phyloP scores from a whole-genome alignment of 148 eudicot species.

The Mesembryanthemum crystallinum region DNA sequence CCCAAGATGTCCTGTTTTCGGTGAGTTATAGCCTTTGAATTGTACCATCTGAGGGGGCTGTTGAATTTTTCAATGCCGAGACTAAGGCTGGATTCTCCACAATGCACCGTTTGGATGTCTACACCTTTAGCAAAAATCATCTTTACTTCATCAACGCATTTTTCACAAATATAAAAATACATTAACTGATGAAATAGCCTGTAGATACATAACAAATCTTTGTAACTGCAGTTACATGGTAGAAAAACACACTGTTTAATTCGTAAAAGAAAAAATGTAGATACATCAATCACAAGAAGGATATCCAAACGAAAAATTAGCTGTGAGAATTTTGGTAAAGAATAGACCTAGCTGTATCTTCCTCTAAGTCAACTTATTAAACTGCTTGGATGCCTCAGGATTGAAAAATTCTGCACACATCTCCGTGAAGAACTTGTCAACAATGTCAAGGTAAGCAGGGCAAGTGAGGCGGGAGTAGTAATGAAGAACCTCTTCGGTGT shows the following conservation, averaged over 20 bases:
- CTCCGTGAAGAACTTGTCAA: conserved; percentile 56
- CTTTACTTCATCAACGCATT: no score
- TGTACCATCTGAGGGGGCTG: no score
- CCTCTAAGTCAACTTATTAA: neutral
- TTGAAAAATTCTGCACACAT: conserved; percentile 42
- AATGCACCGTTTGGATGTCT: no score
- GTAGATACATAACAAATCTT: no score
- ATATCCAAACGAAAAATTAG: neutral
- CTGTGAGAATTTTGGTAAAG: neutral
- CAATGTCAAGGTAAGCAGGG: conserved; percentile 55
- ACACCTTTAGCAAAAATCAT: no score
- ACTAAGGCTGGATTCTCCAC: no score
- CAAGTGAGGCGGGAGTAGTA: conserved; percentile 55
- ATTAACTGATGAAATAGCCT: no score
- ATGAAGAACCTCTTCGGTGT: conserved; percentile 57
- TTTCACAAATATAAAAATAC: no score
- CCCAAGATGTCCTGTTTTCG: no score
- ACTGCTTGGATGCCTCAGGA: conserved; percentile 15
- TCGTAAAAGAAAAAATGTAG: neutral
- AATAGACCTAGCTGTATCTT: neutral
- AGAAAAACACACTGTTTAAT: neutral
- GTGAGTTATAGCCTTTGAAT: no score
- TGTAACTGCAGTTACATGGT: neutral
- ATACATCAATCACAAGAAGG: neutral
- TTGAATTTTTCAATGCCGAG: no score